These are phyloP conservation scores for Candida dubliniensis DNA, from an alignment of 1,139 yeast species.

Conservation along the genomic window DNA sequence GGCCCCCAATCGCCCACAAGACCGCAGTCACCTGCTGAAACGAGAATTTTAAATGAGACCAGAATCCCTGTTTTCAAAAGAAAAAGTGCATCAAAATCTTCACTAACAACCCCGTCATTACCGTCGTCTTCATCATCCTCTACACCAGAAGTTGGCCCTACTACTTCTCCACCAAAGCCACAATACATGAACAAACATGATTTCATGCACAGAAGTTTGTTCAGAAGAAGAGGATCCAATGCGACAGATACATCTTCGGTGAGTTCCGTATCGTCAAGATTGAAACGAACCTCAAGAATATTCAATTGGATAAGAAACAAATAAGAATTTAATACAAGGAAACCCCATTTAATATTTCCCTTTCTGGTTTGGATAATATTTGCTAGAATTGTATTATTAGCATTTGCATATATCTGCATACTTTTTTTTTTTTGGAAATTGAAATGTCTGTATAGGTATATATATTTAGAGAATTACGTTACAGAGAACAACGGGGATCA, in stretches of 20 bases:
- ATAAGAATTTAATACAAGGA: conserved; percentile 1
- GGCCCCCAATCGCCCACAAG: conserved; percentile 23
- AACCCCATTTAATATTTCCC: too few relatives aligned
- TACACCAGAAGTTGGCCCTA: neutral
- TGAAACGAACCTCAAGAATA: conserved; percentile 12
- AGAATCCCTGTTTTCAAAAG: conserved; percentile 29
- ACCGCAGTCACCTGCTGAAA: conserved; percentile 32
- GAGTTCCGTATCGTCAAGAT: conserved; percentile 4
- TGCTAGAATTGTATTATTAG: too few relatives aligned
- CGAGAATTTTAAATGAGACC: conserved; percentile 28
- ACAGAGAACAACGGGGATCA: too few relatives aligned
- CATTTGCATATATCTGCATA: too few relatives aligned
- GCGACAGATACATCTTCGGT: conserved; percentile 3
- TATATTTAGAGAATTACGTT: too few relatives aligned
- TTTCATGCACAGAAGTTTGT: conserved; percentile 1
- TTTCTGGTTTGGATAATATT: too few relatives aligned
- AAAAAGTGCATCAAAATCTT: conserved; percentile 2
- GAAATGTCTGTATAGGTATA: too few relatives aligned
- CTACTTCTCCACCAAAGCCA: conserved; percentile 2
- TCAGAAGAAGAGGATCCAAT: conserved; percentile 2
- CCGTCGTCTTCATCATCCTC: too few relatives aligned
- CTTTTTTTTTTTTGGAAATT: too few relatives aligned
- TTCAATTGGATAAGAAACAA: conserved; percentile 17
- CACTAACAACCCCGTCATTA: too few relatives aligned
- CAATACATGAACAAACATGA: conserved; percentile 6